phyloP scores from a whole-genome alignment of 1,139 yeast species.

The Debaryomyces udenii region DNA sequence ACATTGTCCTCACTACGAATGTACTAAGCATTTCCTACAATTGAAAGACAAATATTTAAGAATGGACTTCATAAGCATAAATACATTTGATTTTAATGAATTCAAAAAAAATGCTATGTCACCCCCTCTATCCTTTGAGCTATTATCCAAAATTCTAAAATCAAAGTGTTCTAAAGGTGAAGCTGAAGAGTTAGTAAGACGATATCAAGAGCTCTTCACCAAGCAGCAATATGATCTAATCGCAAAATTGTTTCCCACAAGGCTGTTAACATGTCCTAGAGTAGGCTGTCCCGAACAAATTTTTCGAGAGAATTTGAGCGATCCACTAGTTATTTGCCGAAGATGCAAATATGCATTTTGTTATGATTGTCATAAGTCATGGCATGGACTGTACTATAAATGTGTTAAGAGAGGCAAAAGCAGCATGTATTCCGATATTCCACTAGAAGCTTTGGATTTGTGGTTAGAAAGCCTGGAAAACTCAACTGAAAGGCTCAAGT shows the following conservation, averaged over 20 bases:
- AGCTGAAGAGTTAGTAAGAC: slow-evolving; percentile 29
- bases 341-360: slow-evolving; percentile 63
- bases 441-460: slow-evolving; percentile 43
- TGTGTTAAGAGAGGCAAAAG: slow-evolving; percentile 40
- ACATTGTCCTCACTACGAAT: slow-evolving; percentile 62
- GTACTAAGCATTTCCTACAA: slow-evolving; percentile 31
- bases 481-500: slow-evolving; percentile 33
- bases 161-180: slow-evolving; percentile 13
- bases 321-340: slow-evolving; percentile 56
- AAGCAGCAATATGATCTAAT: slow-evolving; percentile 49
- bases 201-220: slow-evolving; percentile 43
- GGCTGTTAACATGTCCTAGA: slow-evolving; percentile 59
- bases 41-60: slow-evolving; percentile 25
- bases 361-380: slow-evolving; percentile 59
- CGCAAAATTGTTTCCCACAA: slow-evolving; percentile 48
- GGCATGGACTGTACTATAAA: slow-evolving; percentile 61
- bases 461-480: slow-evolving; percentile 35
- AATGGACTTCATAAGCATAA: slow-evolving; percentile 22
- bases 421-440: slow-evolving; percentile 37
- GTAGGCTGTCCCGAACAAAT: slow-evolving; percentile 44
- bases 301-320: slow-evolving; percentile 52
- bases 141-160: slow-evolving; percentile 32
- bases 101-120: slow-evolving; percentile 37
- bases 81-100: slow-evolving; percentile 25
- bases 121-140: slow-evolving; percentile 35